A percentile compares a stretch with the other conserved stretches of the same genome.
These are phyloP conservation scores for Rhizopogon vinicolor DNA, from an alignment of 768 basidiomycete genomes.

Conservation along the genomic window DNA sequence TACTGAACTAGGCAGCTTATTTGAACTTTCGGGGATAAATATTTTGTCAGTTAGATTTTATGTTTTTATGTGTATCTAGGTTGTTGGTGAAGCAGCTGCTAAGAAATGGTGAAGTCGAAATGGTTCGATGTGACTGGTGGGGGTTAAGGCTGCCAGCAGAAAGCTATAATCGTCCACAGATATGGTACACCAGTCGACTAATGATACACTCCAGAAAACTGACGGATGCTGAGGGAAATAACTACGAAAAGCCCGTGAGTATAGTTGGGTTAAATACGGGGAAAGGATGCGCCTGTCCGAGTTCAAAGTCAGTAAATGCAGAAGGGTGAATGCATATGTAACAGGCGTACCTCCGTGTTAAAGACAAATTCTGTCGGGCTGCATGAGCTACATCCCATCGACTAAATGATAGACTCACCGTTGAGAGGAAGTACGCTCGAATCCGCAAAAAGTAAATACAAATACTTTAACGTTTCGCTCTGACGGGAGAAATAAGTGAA, in stretches of 20 bases:
- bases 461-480: constrained; percentile 90
- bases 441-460: constrained; percentile 84
- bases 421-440: constrained; percentile 65
- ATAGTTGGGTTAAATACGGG: constrained; percentile 61
- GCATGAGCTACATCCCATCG: constrained; percentile 5
- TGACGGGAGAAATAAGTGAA: constrained; percentile 21
- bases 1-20: constrained; percentile 12
- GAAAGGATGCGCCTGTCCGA: constrained; percentile 56
- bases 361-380: constrained; percentile 67
- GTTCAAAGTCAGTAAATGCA: background rate
- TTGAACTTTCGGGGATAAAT: constrained; percentile 6
- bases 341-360: constrained; percentile 74
- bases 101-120: background rate
- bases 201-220: background rate
- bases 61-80: background rate
- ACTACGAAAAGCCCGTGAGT: constrained; percentile 42
- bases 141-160: background rate
- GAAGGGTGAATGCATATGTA: background rate
- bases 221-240: background rate
- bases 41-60: background rate
- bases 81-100: background rate
- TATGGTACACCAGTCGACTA: background rate
- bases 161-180: background rate
- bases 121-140: background rate
- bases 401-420: constrained; percentile 41